Base-by-base conservation (phyloP, 225 moss, liverwort and hornwort genomes). In the Marchantia paleacea region DNA sequence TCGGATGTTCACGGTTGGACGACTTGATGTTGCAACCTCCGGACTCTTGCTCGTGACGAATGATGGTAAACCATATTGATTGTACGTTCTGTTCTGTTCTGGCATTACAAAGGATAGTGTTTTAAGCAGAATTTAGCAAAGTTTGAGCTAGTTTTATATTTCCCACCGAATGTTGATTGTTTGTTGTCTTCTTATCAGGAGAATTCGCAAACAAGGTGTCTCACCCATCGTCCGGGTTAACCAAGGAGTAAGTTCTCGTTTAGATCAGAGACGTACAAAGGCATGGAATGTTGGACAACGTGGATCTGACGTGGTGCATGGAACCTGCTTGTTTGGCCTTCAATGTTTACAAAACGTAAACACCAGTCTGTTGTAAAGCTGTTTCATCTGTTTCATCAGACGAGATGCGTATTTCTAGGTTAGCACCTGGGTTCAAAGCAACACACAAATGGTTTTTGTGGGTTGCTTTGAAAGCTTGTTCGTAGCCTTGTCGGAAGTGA, bases 1-100 rank as follows among this genome's bases (percentile, higher is more conserved):
- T 48, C 89, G 99, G 68, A 91, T 99, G 73, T 99, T 99, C 86
- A 94, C 99, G 10, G 92, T 95, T 53, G 99, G 99, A 77, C 90
- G 99, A 15, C 95, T 99, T 57, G 99, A 99, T 82, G 99, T 99
- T 80, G 99, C 93, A 31, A 99, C 95, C 52, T 91, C 95, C 83
- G 99, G 99, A 28, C 91, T 99, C 19, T 83, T 99, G 75, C 75
- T 99, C 75, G 89, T 99, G 75, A 95, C 99, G 58, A 99, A 95
- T 81, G 99, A 99, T 76, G 99, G 99, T 92, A 83, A 83, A 82
- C 76, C 26, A 8, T 4, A 10, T 76, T 39, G 39, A 76, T 12
- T 39, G 22, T 3, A 22, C 31, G 22, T 19, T 28, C 14, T 29
- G 25, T 12, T 28, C 24, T 54, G 55, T 8, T 75, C 8, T 51